Percentiles rank a stretch among this genome's conserved stretches.
phyloP scores from a whole-genome alignment of 2,329 filamentous ascomycete species.

The Nannizziopsis barbatae region DNA sequence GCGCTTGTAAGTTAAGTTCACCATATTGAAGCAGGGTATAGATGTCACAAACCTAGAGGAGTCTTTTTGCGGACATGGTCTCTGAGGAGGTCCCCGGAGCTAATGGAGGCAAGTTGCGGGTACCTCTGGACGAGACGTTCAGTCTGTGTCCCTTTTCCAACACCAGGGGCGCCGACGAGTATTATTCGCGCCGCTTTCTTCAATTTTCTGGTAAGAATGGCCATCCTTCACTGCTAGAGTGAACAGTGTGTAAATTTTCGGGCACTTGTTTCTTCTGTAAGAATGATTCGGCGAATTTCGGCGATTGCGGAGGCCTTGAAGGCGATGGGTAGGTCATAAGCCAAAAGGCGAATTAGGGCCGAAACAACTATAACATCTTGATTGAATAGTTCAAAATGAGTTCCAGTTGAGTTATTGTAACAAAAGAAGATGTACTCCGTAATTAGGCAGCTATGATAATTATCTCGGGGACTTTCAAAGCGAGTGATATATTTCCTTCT shows the following conservation, averaged over 20 bases:
- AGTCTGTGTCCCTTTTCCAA: constrained; percentile 93
- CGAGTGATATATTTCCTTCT: not conserved
- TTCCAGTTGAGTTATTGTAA: not conserved
- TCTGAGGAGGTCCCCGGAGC: constrained; percentile 82
- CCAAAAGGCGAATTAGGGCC: not conserved
- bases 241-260: too few relatives aligned
- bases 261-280: not conserved
- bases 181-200: constrained; percentile 81
- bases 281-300: not conserved
- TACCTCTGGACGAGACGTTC: constrained; percentile 78
- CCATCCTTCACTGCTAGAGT: constrained; percentile 6
- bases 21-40: not conserved
- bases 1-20: constrained; percentile 9
- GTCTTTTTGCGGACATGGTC: constrained; percentile 86
- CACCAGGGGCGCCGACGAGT: constrained; percentile 87
- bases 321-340: not conserved
- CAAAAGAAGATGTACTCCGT: not conserved
- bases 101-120: constrained; percentile 80
- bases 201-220: constrained; percentile 40
- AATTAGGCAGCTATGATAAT: too few relatives aligned
- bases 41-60: constrained; percentile 54
- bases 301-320: not conserved
- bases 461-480: too few relatives aligned
- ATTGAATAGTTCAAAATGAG: not conserved
- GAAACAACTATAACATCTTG: constrained; percentile 5